Evolutionary conservation across 208 protist species (phyloP).

Genomic region (Herpetomonas samuelpessoai): DNA sequence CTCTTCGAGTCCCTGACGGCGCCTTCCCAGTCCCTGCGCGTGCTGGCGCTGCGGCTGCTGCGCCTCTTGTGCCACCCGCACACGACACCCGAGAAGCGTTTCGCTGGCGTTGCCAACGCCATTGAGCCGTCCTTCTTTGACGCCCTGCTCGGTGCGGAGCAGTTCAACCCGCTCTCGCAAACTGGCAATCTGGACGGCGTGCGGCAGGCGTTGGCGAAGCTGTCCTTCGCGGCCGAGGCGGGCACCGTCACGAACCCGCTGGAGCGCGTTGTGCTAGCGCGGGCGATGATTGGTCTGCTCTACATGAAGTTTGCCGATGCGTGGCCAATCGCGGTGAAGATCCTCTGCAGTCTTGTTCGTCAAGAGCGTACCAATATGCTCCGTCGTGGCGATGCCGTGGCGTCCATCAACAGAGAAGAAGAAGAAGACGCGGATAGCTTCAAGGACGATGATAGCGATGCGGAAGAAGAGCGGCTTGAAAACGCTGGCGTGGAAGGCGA

Average conservation of each 20-base stretch:
- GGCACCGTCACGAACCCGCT: slow-evolving; percentile 51
- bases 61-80: slow-evolving; percentile 49
- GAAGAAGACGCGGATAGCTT: slow-evolving; percentile 10
- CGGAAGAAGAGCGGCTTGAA: not conserved
- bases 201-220: slow-evolving; percentile 50
- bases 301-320: slow-evolving; percentile 79
- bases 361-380: slow-evolving; percentile 40
- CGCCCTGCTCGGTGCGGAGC: slow-evolving; percentile 37
- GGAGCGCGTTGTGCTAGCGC: slow-evolving; percentile 56
- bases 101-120: slow-evolving; percentile 16
- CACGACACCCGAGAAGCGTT: slow-evolving; percentile 10
- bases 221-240: slow-evolving; percentile 58
- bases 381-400: not conserved
- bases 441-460: slow-evolving; percentile 2
- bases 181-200: slow-evolving; percentile 66
- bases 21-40: slow-evolving; percentile 57
- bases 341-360: slow-evolving; percentile 55
- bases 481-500: too few relatives aligned
- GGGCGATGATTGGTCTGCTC: slow-evolving; percentile 76
- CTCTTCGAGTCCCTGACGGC: slow-evolving; percentile 70
- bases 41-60: slow-evolving; percentile 67
- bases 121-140: slow-evolving; percentile 37
- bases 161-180: slow-evolving; percentile 69
- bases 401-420: slow-evolving; percentile 7
- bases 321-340: slow-evolving; percentile 59